Percentiles rank a stretch among this genome's conserved stretches.
phyloP scores from a whole-genome alignment of 202 grass and related monocot genomes.

The Schoenoplectus triqueter region DNA sequence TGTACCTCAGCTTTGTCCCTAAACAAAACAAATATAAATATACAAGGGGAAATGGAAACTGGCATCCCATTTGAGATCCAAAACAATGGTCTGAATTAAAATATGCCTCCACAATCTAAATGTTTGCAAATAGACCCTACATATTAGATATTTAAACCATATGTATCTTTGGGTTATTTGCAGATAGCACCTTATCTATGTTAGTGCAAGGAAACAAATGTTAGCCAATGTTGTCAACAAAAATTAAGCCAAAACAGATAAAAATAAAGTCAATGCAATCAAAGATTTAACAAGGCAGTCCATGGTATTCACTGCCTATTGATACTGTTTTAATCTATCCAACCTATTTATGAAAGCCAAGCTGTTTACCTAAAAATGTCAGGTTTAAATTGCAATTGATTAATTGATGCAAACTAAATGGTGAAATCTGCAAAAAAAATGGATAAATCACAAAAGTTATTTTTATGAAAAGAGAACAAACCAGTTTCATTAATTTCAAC shows the following conservation, averaged over 20 bases:
- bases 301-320: not conserved
- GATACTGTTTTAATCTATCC: not conserved
- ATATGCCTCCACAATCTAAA: not conserved
- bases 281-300: not conserved
- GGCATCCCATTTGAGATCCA: not conserved
- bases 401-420: not conserved
- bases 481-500: slow-evolving; percentile 85
- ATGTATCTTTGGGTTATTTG: not conserved
- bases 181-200: not conserved
- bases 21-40: slow-evolving; percentile 10
- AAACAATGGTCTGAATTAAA: not conserved
- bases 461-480: slow-evolving; percentile 15
- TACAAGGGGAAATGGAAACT: not conserved
- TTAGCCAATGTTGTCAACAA: not conserved
- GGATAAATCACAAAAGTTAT: not conserved
- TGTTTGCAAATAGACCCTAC: not conserved
- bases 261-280: not conserved
- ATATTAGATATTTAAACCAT: not conserved
- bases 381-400: not conserved
- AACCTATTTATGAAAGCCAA: not conserved
- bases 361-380: not conserved
- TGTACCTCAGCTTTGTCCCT: slow-evolving; percentile 84
- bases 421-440: not conserved
- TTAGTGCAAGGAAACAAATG: not conserved
- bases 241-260: not conserved